phyloP scores from a whole-genome alignment of 129 eudicot genomes.

The Ambrosia artemisiifolia region DNA sequence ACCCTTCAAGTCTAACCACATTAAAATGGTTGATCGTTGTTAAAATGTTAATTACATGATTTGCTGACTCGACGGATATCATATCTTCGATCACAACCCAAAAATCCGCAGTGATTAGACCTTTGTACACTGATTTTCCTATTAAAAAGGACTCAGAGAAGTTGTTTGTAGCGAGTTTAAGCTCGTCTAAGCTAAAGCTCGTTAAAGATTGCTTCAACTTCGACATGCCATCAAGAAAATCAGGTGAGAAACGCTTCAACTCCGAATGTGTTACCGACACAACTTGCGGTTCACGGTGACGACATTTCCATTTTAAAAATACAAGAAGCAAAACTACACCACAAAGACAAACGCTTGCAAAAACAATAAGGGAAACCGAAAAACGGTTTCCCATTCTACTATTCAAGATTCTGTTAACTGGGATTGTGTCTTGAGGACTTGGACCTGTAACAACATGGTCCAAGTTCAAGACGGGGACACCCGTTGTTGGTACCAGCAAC shows the following conservation, averaged over 20 bases:
- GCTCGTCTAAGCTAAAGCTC: constrained; percentile 38
- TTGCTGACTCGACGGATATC: constrained; percentile 29
- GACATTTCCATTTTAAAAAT: constrained; percentile 19
- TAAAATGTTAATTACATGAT: constrained; percentile 36
- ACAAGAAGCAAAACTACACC: constrained; percentile 13
- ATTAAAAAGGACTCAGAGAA: constrained; percentile 28
- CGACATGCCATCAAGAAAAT: constrained; percentile 46
- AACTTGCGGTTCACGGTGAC: not conserved
- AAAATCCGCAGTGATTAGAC: constrained; percentile 12
- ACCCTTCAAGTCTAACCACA: constrained; percentile 49
- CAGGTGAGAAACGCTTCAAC: constrained; percentile 31
- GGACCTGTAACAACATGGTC: constrained; percentile 7
- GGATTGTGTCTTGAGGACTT: constrained; percentile 22
- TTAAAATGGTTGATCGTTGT: constrained; percentile 49
- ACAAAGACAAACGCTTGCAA: constrained; percentile 5
- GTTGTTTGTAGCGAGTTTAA: constrained; percentile 39
- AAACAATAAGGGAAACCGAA: not conserved
- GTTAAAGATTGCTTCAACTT: constrained; percentile 35
- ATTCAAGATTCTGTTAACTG: constrained; percentile 4
- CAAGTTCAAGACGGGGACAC: constrained; percentile 31
- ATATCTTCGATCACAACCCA: constrained; percentile 36
- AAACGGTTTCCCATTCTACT: not conserved
- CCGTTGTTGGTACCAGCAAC: constrained; percentile 36
- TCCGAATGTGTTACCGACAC: constrained; percentile 6
- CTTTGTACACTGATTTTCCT: constrained; percentile 39